A percentile compares a stretch with the other conserved stretches of the same genome.
Conservation (phyloP, 768 basidiomycete genomes). For the Termitomyces sp. region DNA sequence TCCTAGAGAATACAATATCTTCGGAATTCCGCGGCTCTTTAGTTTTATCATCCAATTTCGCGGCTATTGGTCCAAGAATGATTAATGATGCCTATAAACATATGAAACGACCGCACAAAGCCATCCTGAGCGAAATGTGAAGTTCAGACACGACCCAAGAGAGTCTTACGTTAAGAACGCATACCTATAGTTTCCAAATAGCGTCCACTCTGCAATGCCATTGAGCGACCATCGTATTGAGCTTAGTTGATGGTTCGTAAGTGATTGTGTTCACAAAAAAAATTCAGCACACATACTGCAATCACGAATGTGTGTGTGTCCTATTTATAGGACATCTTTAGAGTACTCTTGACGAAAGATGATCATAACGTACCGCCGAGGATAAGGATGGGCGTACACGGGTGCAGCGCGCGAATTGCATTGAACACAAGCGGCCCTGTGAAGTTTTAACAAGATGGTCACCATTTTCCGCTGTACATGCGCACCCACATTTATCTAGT, state of each 20-base stretch:
- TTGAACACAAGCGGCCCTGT: conserved; percentile 68
- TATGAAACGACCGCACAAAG: conserved; percentile 40
- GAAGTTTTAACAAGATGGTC: neutral
- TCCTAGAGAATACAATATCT: conserved; percentile 57
- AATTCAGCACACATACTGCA: conserved; percentile 42
- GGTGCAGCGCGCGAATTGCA: conserved; percentile 68
- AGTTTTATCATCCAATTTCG: conserved; percentile 29
- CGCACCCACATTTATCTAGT: conserved; percentile 43
- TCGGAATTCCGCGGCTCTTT: conserved; percentile 7
- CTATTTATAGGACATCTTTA: conserved; percentile 19
- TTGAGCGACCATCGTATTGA: conserved; percentile 68
- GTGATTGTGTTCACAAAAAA: neutral
- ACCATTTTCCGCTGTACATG: neutral
- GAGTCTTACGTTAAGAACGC: conserved; percentile 8
- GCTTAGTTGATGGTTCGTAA: conserved; percentile 22
- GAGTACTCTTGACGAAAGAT: no score
- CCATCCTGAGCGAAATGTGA: conserved; percentile 39
- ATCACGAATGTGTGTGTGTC: conserved; percentile 77
- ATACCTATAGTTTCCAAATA: conserved; percentile 91
- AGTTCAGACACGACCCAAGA: neutral
- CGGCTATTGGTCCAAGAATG: conserved; percentile 25
- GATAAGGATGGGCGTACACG: conserved; percentile 73
- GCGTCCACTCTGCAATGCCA: conserved; percentile 76
- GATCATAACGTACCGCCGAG: conserved; percentile 51
- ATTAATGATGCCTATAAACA: neutral